phyloP scores from a whole-genome alignment of 148 eudicot genomes.

The Spergularia marina region DNA sequence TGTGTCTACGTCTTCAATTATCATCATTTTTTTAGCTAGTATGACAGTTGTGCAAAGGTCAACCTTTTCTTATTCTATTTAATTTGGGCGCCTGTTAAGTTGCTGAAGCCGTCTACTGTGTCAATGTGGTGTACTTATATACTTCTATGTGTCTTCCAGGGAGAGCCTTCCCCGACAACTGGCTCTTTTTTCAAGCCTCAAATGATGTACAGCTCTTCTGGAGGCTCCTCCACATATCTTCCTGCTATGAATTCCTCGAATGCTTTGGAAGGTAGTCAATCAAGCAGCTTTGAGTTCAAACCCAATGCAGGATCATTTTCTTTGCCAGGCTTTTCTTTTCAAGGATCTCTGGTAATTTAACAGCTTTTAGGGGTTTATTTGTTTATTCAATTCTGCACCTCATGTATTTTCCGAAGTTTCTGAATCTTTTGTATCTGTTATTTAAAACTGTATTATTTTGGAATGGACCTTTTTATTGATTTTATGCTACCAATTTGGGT shows the following conservation, averaged over 20 bases:
- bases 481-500: too few relatives aligned
- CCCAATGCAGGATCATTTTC: slow-evolving; percentile 58
- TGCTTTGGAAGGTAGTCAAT: slow-evolving; percentile 40
- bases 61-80: slow-evolving; percentile 1
- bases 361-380: slow-evolving; percentile 1
- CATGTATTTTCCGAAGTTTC: neutral
- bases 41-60: neutral
- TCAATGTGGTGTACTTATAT: slow-evolving; percentile 11
- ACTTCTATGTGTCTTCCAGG: slow-evolving; percentile 50
- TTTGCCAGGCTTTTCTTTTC: slow-evolving; percentile 49
- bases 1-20: neutral
- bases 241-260: slow-evolving; percentile 44
- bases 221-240: slow-evolving; percentile 43
- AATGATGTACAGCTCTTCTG: slow-evolving; percentile 52
- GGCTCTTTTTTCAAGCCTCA: slow-evolving; percentile 83
- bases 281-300: slow-evolving; percentile 74
- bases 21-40: slow-evolving; percentile 1
- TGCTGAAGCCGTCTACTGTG: neutral
- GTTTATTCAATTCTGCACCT: neutral
- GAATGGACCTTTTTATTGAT: neutral
- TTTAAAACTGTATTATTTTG: slow-evolving; percentile 10
- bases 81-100: slow-evolving; percentile 14
- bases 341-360: slow-evolving; percentile 52
- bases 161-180: slow-evolving; percentile 97
- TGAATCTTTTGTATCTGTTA: neutral